Conservation (phyloP, 345 rosid genomes). For the Combretum micranthum region DNA sequence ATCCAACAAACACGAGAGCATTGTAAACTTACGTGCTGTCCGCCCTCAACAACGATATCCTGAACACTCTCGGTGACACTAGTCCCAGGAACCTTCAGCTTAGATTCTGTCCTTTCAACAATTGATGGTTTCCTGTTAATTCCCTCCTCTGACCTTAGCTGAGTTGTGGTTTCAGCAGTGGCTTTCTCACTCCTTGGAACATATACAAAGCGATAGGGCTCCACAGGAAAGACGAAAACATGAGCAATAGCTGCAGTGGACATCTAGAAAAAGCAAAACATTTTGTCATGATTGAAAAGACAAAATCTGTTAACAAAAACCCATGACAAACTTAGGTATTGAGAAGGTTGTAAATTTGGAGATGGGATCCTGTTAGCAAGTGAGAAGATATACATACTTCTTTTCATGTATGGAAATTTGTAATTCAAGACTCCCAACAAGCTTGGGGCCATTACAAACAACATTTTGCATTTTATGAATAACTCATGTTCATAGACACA, state of each 20-base stretch:
- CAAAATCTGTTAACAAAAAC: background rate
- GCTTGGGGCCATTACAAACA: no score
- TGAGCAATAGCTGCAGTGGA: slow-evolving; percentile 81
- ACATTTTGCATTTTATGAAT: no score
- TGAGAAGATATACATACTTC: no score
- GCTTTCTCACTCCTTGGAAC: slow-evolving; percentile 25
- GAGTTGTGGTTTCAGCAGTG: slow-evolving; percentile 34
- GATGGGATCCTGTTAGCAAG: no score
- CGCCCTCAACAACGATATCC: slow-evolving; percentile 75
- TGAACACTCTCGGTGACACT: slow-evolving; percentile 75
- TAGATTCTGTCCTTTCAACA: slow-evolving; percentile 40
- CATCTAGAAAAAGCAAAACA: slow-evolving; percentile 41
- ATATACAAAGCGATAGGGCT: slow-evolving; percentile 46
- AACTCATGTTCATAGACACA: no score
- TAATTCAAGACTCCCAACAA: no score
- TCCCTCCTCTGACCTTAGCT: slow-evolving; percentile 29
- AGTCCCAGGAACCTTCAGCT: slow-evolving; percentile 69
- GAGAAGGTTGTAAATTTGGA: no score
- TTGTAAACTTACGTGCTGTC: slow-evolving; percentile 45
- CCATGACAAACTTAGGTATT: background rate
- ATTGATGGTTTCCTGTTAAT: slow-evolving; percentile 17
- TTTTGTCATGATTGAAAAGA: background rate
- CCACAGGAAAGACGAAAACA: slow-evolving; percentile 59
- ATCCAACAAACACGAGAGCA: no score
- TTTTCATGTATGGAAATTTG: no score